phyloP scores from a whole-genome alignment of 345 rosid genomes.

The Camelina neglecta region DNA sequence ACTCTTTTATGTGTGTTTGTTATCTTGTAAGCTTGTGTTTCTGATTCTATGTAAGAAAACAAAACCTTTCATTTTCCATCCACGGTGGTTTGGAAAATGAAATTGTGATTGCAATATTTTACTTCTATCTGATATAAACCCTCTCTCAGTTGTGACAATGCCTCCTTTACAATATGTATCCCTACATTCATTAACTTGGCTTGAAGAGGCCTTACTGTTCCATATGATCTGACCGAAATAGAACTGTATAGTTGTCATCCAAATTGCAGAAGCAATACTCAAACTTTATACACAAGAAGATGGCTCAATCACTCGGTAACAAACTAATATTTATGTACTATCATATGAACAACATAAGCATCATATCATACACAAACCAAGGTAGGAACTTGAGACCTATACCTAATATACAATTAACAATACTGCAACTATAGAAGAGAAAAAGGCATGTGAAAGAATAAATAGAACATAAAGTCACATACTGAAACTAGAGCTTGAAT shows the following conservation, averaged over 20 bases:
- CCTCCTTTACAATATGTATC: neutral
- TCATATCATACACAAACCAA: conserved; percentile 21
- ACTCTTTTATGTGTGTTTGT: conserved; percentile 35
- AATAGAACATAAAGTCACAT: neutral
- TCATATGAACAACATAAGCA: conserved; percentile 8
- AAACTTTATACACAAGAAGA: too few relatives aligned
- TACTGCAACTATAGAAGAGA: conserved; percentile 17
- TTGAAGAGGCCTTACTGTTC: neutral
- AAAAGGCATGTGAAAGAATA: conserved; percentile 7
- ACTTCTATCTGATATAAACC: conserved; percentile 34
- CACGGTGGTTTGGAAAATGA: conserved; percentile 42
- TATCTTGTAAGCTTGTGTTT: conserved; percentile 40
- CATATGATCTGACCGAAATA: too few relatives aligned
- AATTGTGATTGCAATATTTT: conserved; percentile 32
- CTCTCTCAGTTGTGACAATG: conserved; percentile 1
- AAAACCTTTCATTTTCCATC: conserved; percentile 42
- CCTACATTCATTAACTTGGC: neutral
- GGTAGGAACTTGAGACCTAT: neutral
- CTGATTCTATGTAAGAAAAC: conserved; percentile 40
- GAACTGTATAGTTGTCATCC: too few relatives aligned
- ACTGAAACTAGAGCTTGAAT: conserved; percentile 14
- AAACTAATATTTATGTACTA: neutral
- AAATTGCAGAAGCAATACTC: too few relatives aligned
- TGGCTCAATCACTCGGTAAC: neutral
- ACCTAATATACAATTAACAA: conserved; percentile 30